Percentiles rank a stretch among this genome's conserved stretches.
phyloP scores from a whole-genome alignment of 306 rosid species.

The Pachyrhizus erosus region DNA sequence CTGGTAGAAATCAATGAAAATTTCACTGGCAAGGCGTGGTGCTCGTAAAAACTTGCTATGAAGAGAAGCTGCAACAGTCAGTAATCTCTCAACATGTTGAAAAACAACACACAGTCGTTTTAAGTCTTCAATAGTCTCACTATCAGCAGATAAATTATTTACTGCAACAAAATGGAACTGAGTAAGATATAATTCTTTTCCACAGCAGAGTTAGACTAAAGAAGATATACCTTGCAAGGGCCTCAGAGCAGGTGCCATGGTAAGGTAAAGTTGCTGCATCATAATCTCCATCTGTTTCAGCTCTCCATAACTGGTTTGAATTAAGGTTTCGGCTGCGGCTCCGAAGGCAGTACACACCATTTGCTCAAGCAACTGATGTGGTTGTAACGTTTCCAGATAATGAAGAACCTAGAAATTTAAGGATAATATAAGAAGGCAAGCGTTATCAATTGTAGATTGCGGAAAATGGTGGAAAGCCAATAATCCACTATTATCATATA shows the following conservation, averaged over 20 bases:
- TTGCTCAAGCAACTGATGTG: slow-evolving; percentile 89
- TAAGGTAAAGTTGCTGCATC: slow-evolving; percentile 73
- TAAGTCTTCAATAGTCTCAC: slow-evolving; percentile 71
- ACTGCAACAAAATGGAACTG: slow-evolving; percentile 55
- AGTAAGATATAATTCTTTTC: slow-evolving; percentile 14
- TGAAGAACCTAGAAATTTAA: slow-evolving; percentile 63
- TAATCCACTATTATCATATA: no score
- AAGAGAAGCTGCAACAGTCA: slow-evolving; percentile 78
- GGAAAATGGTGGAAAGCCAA: no score
- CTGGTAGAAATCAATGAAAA: slow-evolving; percentile 67
- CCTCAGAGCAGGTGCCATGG: slow-evolving; percentile 67
- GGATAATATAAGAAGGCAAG: neutral
- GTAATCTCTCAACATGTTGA: slow-evolving; percentile 73
- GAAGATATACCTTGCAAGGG: slow-evolving; percentile 62
- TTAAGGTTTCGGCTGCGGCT: slow-evolving; percentile 72
- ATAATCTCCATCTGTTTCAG: slow-evolving; percentile 69
- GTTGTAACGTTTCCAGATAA: slow-evolving; percentile 76
- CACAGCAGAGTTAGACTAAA: neutral
- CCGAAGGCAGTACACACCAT: slow-evolving; percentile 78
- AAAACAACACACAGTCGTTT: slow-evolving; percentile 69
- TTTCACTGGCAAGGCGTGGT: slow-evolving; percentile 67
- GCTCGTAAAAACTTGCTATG: slow-evolving; percentile 69
- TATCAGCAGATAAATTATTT: slow-evolving; percentile 60
- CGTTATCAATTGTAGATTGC: no score
- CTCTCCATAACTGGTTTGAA: slow-evolving; percentile 69